Conservation (phyloP, 805 yeast genomes). For the Spathaspora sp. region DNA sequence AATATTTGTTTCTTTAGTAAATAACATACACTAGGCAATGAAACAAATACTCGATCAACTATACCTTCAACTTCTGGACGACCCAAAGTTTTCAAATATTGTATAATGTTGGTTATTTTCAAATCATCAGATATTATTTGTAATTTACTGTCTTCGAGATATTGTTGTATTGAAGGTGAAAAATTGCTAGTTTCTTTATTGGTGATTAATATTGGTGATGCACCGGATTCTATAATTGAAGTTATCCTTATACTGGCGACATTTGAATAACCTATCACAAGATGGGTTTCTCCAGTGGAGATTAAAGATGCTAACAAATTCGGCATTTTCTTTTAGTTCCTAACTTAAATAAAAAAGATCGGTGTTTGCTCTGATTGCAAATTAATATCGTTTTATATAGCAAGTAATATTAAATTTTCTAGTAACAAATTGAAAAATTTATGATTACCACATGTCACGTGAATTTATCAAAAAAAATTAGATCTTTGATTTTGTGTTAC, state of each 20-base stretch:
- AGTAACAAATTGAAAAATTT: background rate
- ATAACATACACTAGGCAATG: conserved; percentile 28
- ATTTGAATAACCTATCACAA: conserved; percentile 52
- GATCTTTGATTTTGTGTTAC: background rate
- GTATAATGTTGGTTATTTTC: background rate
- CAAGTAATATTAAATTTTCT: background rate
- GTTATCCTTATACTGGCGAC: conserved; percentile 47
- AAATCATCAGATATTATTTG: conserved; percentile 13
- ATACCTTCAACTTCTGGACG: conserved; percentile 56
- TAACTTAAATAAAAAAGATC: background rate
- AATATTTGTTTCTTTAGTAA: conserved; percentile 40
- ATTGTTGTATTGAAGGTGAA: conserved; percentile 21
- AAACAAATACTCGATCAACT: conserved; percentile 76
- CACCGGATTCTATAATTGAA: conserved; percentile 51
- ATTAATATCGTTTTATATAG: background rate
- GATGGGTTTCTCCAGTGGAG: conserved; percentile 49
- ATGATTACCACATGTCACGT: conserved; percentile 2
- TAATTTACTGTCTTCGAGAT: conserved; percentile 22
- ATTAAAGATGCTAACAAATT: conserved; percentile 37
- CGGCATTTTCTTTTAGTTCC: conserved; percentile 7
- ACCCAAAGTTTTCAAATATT: conserved; percentile 55
- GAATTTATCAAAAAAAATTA: background rate
- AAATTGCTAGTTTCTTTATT: conserved; percentile 17
- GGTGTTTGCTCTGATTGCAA: background rate
- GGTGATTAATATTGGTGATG: conserved; percentile 48